phyloP scores from a whole-genome alignment of 2,329 filamentous ascomycete genomes.

The Monosporascus cannonballus region DNA sequence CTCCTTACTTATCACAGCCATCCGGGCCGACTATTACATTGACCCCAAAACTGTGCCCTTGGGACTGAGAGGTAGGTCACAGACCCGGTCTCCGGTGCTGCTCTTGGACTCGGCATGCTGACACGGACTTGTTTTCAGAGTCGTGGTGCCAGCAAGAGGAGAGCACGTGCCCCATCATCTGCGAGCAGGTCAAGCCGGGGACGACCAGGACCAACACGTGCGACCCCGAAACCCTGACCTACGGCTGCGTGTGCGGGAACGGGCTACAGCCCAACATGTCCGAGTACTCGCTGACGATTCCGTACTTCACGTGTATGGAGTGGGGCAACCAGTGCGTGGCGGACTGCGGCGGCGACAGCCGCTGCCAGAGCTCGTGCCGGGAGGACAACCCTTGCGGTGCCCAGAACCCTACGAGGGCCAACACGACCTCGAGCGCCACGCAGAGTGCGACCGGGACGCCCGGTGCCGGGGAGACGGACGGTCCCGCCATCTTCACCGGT shows the following conservation, averaged over 20 bases:
- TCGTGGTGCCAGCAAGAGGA: conserved; percentile 61
- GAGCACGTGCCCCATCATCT: conserved; percentile 65
- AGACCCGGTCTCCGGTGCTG: not conserved
- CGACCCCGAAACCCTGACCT: conserved; percentile 58
- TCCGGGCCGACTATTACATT: conserved; percentile 54
- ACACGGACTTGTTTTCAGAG: conserved; percentile 23
- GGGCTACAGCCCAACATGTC: conserved; percentile 63
- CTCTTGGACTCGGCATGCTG: not conserved
- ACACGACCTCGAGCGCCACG: conserved; percentile 43
- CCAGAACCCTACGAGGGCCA: conserved; percentile 53
- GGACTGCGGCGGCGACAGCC: conserved; percentile 47
- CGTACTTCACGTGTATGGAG: conserved; percentile 69
- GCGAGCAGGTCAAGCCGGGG: conserved; percentile 51
- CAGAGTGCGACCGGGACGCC: conserved; percentile 30
- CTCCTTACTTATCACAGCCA: conserved; percentile 43
- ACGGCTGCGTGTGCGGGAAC: conserved; percentile 66
- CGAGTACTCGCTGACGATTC: conserved; percentile 72
- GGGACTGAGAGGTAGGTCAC: conserved; percentile 42
- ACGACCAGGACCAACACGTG: conserved; percentile 58
- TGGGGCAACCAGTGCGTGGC: conserved; percentile 64
- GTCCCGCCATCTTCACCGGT: conserved; percentile 31
- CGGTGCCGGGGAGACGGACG: conserved; percentile 26
- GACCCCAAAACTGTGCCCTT: conserved; percentile 55
- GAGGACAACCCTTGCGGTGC: conserved; percentile 69
- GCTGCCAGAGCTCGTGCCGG: conserved; percentile 57